phyloP scores from a whole-genome alignment of 2,329 filamentous ascomycete species.

The Phoma sp. region DNA sequence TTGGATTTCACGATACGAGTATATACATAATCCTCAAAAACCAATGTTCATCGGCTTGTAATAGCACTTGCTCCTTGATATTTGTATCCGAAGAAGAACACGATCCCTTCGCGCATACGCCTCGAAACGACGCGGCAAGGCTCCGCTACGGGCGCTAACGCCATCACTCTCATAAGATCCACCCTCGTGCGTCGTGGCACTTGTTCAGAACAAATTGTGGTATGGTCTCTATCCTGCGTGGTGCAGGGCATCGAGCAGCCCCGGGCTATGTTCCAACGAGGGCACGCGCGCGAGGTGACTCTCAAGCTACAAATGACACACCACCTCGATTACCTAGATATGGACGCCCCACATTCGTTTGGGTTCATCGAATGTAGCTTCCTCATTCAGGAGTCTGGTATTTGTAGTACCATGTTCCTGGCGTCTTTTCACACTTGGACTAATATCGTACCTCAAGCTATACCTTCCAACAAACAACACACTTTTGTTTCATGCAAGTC shows the following conservation, averaged over 20 bases:
- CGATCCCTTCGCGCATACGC: neutral
- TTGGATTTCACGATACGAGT: too few relatives aligned
- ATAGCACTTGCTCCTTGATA: too few relatives aligned
- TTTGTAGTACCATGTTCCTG: neutral
- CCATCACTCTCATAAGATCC: slow-evolving; percentile 1
- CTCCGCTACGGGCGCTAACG: slow-evolving; percentile 10
- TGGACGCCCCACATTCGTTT: neutral
- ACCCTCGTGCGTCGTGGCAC: neutral
- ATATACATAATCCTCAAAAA: too few relatives aligned
- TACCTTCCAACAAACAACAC: neutral
- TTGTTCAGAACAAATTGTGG: neutral
- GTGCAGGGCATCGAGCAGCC: neutral
- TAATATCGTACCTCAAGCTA: neutral
- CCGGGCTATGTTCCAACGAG: neutral
- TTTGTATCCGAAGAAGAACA: neutral
- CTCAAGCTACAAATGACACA: neutral
- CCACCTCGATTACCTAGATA: neutral
- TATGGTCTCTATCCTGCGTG: neutral
- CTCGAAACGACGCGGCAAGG: neutral
- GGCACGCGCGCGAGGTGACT: neutral
- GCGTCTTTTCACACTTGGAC: neutral
- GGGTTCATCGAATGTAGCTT: neutral
- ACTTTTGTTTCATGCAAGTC: neutral
- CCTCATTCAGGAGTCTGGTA: too few relatives aligned
- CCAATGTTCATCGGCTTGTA: too few relatives aligned